Percentiles rank a stretch among this genome's conserved stretches.
Evolutionary conservation across 1,139 yeast genomes (phyloP).

Genomic region (Scheffersomyces illinoinensis): DNA sequence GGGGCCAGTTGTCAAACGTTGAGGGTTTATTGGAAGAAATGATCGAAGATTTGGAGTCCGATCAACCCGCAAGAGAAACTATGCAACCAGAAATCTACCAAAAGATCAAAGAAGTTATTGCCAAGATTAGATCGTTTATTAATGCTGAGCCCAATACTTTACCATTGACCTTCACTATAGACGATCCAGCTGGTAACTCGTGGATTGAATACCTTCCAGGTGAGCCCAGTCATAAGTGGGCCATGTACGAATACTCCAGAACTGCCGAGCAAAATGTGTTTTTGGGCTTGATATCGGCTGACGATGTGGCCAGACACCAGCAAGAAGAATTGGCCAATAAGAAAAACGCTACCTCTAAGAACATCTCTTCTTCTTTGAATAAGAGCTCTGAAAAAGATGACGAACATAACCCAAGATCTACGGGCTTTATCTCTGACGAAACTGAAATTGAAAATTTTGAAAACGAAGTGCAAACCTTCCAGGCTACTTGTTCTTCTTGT

Average conservation of each 20-base stretch:
- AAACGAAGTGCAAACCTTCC: constrained; percentile 90
- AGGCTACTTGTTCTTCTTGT: constrained; percentile 92
- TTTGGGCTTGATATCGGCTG: constrained; percentile 84
- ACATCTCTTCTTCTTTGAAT: constrained; percentile 26
- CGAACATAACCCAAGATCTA: constrained; percentile 46
- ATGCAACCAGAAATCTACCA: constrained; percentile 73
- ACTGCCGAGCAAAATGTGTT: constrained; percentile 86
- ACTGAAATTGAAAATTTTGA: constrained; percentile 82
- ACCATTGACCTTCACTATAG: constrained; percentile 79
- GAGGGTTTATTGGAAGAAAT: constrained; percentile 88
- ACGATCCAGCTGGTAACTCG: constrained; percentile 97
- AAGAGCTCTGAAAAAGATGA: constrained; percentile 7
- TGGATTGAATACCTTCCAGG: constrained; percentile 93
- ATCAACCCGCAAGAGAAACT: constrained; percentile 76
- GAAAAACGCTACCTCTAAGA: constrained; percentile 37
- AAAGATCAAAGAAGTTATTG: constrained; percentile 71
- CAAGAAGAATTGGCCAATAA: constrained; percentile 38
- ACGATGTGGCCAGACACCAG: constrained; percentile 63
- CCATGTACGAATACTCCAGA: constrained; percentile 78
- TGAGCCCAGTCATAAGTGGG: constrained; percentile 90
- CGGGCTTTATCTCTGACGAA: constrained; percentile 64
- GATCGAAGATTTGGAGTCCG: constrained; percentile 76
- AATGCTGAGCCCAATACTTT: constrained; percentile 65
- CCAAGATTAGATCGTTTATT: constrained; percentile 56
- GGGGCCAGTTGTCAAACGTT: constrained; percentile 89